A percentile compares a stretch with the other conserved stretches of the same genome.
These are phyloP conservation scores for Blastobotrys apis DNA, from an alignment of 1,139 yeast species.

Conservation along the genomic window DNA sequence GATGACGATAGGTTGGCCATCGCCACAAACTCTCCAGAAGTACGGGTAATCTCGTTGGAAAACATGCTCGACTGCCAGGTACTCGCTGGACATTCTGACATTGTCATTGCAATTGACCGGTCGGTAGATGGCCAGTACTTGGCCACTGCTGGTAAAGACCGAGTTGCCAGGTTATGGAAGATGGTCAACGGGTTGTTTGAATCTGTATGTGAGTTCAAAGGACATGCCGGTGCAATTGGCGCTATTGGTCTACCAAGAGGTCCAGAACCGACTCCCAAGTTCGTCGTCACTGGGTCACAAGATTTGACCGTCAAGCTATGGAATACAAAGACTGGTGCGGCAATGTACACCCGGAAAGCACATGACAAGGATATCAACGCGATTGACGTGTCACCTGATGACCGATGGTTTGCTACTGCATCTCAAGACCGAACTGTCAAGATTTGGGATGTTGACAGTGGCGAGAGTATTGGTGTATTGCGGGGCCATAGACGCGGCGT, in stretches of 20 bases:
- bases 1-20: constrained; percentile 53
- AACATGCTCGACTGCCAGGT: constrained; percentile 59
- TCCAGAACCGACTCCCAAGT: constrained; percentile 52
- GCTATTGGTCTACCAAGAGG: constrained; percentile 72
- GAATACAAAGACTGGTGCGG: constrained; percentile 45
- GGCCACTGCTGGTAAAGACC: constrained; percentile 91
- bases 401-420: constrained; percentile 84
- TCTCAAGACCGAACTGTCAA: constrained; percentile 93
- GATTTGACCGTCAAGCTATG: constrained; percentile 91
- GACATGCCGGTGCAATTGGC: constrained; percentile 84
- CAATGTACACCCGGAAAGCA: constrained; percentile 88
- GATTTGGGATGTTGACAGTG: constrained; percentile 76
- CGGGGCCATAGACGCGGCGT: constrained; percentile 91
- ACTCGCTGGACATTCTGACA: constrained; percentile 78
- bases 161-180: constrained; percentile 79
- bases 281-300: constrained; percentile 77
- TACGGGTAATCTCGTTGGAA: constrained; percentile 52
- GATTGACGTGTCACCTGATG: constrained; percentile 83
- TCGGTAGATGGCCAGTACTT: constrained; percentile 81
- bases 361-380: constrained; percentile 95
- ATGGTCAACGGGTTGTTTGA: constrained; percentile 31
- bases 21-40: constrained; percentile 93
- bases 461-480: constrained; percentile 79
- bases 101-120: constrained; percentile 75
- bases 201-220: constrained; percentile 44